Percentiles rank a stretch among this genome's conserved stretches.
Conservation (phyloP, 2,329 filamentous ascomycete genomes). For the Dothidotthia symphoricarpi region DNA sequence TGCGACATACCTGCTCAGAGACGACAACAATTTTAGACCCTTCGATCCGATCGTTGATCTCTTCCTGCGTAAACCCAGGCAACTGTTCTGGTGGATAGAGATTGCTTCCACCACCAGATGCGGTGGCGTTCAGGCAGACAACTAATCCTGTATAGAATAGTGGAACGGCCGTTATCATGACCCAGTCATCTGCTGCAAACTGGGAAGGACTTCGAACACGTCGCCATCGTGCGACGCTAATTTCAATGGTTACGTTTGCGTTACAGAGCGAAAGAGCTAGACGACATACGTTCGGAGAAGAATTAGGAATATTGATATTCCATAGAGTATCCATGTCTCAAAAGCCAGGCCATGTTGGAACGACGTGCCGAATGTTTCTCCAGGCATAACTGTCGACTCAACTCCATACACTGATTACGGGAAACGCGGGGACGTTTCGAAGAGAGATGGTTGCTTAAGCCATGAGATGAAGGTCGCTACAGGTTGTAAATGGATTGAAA, state of each 20-base stretch:
- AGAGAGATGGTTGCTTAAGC: not conserved
- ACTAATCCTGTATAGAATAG: conserved; percentile 44
- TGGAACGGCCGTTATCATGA: conserved; percentile 29
- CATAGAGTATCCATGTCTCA: conserved; percentile 33
- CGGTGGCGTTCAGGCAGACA: conserved; percentile 45
- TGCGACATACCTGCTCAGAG: conserved; percentile 43
- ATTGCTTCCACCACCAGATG: conserved; percentile 46
- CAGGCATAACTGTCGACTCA: conserved; percentile 6
- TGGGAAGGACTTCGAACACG: conserved; percentile 19
- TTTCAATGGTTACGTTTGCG: conserved; percentile 1
- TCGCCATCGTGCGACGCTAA: conserved; percentile 29
- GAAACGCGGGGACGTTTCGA: not conserved
- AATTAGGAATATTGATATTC: conserved; percentile 31
- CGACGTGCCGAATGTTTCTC: conserved; percentile 14
- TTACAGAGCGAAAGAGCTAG: not conserved
- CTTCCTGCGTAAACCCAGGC: conserved; percentile 35
- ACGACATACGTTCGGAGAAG: conserved; percentile 26
- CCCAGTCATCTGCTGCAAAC: conserved; percentile 31
- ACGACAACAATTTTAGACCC: conserved; percentile 48
- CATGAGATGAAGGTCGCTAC: not conserved
- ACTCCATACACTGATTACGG: too few species aligned
- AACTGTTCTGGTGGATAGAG: conserved; percentile 42
- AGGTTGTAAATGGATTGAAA: conserved; percentile 3
- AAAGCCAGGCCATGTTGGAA: conserved; percentile 20
- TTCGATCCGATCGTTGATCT: conserved; percentile 45